phyloP scores from a whole-genome alignment of 108 stramenopile species.

The Nannochloropsis salina region DNA sequence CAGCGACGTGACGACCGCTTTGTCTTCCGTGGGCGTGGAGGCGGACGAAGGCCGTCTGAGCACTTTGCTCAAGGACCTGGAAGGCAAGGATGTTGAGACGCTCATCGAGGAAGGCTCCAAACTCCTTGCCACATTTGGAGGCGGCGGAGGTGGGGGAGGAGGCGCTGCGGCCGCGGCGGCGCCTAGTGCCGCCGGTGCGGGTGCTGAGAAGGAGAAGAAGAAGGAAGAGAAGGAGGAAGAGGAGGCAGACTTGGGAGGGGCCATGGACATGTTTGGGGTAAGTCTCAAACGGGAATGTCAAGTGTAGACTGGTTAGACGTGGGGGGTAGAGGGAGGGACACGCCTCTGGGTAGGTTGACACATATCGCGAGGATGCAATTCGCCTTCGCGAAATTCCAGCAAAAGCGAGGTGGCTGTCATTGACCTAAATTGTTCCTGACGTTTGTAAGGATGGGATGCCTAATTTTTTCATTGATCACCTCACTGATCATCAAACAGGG shows the following conservation, averaged over 20 bases:
- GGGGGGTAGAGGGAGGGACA: background rate
- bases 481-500: background rate
- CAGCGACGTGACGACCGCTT: conserved; percentile 81
- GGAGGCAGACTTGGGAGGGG: conserved; percentile 61
- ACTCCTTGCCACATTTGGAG: conserved; percentile 84
- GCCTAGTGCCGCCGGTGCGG: background rate
- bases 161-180: conserved; percentile 43
- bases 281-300: background rate
- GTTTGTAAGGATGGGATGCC: background rate
- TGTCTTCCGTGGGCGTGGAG: conserved; percentile 81
- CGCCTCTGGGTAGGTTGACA: background rate
- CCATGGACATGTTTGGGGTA: conserved; percentile 62
- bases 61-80: conserved; percentile 70
- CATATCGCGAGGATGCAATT: background rate
- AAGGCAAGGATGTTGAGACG: conserved; percentile 87
- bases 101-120: conserved; percentile 71
- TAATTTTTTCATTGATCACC: background rate
- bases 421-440: background rate
- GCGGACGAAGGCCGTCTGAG: conserved; percentile 64
- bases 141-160: conserved; percentile 69
- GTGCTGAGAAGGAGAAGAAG: conserved; percentile 41
- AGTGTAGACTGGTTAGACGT: background rate
- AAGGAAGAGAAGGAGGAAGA: conserved; percentile 58
- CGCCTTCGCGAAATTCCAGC: background rate
- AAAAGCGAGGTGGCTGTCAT: background rate